Evolutionary conservation across 2,329 filamentous ascomycete genomes (phyloP).

Genomic region (Neopestalotiopsis sp.): DNA sequence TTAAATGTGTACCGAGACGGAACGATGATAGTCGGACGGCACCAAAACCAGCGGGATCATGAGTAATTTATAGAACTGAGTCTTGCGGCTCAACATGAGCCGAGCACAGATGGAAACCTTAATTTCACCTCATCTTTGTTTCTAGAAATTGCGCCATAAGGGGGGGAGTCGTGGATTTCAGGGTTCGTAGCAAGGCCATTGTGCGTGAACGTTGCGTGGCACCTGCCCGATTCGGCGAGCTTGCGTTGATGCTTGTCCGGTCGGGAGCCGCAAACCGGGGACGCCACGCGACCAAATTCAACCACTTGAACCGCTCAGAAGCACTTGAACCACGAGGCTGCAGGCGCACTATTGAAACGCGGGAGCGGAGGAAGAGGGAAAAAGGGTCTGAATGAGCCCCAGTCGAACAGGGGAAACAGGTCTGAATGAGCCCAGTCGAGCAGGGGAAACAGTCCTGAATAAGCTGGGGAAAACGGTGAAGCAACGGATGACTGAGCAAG

Average conservation of each 20-base stretch:
- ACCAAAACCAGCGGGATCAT: not conserved
- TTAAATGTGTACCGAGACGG: not conserved
- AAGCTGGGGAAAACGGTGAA: not conserved
- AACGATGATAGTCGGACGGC: not conserved
- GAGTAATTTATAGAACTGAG: not conserved
- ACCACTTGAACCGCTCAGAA: too few species aligned
- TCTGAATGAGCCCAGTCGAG: not conserved
- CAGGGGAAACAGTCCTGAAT: not conserved
- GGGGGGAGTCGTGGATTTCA: not conserved
- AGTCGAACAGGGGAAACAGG: not conserved
- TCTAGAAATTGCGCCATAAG: not conserved
- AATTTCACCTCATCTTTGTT: constrained; percentile 9
- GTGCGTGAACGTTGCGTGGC: constrained; percentile 12
- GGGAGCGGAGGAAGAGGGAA: too few species aligned
- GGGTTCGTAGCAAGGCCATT: not conserved
- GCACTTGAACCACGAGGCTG: too few species aligned
- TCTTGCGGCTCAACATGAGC: not conserved
- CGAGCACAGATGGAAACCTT: not conserved
- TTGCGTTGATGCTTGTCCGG: not conserved
- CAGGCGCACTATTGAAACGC: not conserved
- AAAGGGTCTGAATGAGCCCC: too few species aligned
- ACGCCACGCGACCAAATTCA: not conserved
- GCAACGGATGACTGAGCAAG: not conserved
- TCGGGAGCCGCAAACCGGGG: not conserved
- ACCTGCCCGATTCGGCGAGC: constrained; percentile 13